Percentiles rank a stretch among this genome's conserved stretches.
phyloP scores from a whole-genome alignment of 169 alveolate species.

The Cryptosporidium felis region DNA sequence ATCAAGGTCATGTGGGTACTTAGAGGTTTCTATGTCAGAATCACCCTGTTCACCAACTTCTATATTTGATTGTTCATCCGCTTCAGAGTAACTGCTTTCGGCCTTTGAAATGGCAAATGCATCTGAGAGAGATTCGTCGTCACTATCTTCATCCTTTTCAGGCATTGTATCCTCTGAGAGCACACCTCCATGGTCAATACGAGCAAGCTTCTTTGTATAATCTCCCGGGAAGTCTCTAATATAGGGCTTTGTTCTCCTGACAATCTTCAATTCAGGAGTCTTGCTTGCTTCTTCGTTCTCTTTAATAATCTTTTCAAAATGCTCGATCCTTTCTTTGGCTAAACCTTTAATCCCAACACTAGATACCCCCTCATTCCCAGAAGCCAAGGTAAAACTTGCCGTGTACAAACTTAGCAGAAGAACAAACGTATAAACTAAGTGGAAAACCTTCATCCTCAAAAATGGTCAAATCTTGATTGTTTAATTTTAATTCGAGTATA shows the following conservation, averaged over 20 bases:
- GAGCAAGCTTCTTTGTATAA: neutral
- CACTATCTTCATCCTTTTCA: no score
- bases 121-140: no score
- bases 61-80: no score
- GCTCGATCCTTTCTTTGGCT: constrained; percentile 24
- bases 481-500: neutral
- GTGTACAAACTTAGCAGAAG: neutral
- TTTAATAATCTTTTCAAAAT: constrained; percentile 26
- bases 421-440: neutral
- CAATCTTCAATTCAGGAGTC: neutral
- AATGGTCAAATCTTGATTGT: neutral
- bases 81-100: no score
- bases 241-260: constrained; percentile 33
- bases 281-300: neutral
- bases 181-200: neutral
- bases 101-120: no score
- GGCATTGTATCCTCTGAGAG: neutral
- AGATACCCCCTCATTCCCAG: neutral
- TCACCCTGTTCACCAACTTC: no score
- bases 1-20: no score
- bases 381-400: neutral
- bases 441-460: neutral
- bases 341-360: constrained; percentile 10
- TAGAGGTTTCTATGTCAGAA: no score
- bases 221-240: neutral